Conservation (phyloP, 2,329 filamentous ascomycete species). For the Fusarium sororula region DNA sequence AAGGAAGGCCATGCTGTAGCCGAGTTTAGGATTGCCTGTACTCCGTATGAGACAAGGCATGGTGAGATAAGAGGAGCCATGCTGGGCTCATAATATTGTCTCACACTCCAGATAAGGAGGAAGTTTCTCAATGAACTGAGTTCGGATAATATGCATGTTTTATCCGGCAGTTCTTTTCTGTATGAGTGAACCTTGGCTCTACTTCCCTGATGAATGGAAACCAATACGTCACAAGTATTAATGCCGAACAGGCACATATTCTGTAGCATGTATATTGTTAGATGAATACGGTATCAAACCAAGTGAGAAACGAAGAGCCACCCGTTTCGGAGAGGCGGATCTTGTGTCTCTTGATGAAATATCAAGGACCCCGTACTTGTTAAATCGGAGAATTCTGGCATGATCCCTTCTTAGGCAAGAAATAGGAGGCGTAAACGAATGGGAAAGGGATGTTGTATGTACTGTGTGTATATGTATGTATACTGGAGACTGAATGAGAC, state of each 20-base stretch:
- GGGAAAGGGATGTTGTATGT: slow-evolving; percentile 14
- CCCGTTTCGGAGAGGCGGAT: background rate
- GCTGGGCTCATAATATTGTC: slow-evolving; percentile 5
- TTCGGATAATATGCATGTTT: background rate
- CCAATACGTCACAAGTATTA: slow-evolving; percentile 10
- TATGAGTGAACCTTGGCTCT: background rate
- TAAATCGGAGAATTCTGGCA: slow-evolving; percentile 16
- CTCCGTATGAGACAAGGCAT: slow-evolving; percentile 14
- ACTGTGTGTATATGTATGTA: background rate
- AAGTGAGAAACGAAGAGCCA: background rate
- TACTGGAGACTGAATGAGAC: background rate
- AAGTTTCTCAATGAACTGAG: background rate
- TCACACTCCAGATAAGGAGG: slow-evolving; percentile 14
- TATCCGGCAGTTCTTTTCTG: background rate
- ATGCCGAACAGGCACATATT: background rate
- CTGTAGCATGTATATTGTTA: slow-evolving; percentile 3
- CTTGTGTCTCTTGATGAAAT: background rate
- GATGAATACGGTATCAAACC: background rate
- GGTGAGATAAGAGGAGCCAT: slow-evolving; percentile 18
- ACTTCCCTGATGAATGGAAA: background rate
- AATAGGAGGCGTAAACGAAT: slow-evolving; percentile 23
- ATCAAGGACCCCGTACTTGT: slow-evolving; percentile 5
- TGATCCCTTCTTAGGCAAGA: slow-evolving; percentile 1
- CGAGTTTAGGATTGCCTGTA: background rate
- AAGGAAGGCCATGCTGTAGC: background rate